Evolutionary conservation across 1,139 yeast species (phyloP).

Genomic region (Candida sanyaensis): DNA sequence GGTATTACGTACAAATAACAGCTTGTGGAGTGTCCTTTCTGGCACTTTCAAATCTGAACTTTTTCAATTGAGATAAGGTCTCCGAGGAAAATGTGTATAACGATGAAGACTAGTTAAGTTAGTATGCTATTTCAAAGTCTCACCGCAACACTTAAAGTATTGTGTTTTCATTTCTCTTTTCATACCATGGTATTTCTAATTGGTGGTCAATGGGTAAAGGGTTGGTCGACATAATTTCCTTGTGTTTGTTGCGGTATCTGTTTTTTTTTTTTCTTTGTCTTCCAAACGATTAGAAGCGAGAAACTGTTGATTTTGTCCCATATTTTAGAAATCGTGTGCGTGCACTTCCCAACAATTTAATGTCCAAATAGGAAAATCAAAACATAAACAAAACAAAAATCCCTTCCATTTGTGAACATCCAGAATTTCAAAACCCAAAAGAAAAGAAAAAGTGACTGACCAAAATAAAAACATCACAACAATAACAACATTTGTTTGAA

Average conservation of each 20-base stretch:
- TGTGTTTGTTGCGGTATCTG: background rate
- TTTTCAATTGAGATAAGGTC: slow-evolving; percentile 61
- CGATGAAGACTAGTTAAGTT: slow-evolving; percentile 35
- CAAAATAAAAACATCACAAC: background rate
- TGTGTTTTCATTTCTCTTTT: background rate
- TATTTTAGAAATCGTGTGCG: too few species aligned
- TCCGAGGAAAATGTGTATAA: slow-evolving; percentile 68
- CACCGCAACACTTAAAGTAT: too few species aligned
- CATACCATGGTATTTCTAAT: background rate
- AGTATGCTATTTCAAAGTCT: background rate
- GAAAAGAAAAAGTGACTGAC: background rate
- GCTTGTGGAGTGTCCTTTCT: slow-evolving; percentile 68
- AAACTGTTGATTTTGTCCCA: too few species aligned
- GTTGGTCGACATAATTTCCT: background rate
- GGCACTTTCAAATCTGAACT: slow-evolving; percentile 72
- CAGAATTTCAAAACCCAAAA: background rate
- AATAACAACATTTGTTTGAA: background rate
- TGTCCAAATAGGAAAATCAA: background rate
- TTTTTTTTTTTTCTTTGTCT: background rate
- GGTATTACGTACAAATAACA: slow-evolving; percentile 48
- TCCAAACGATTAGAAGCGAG: too few species aligned
- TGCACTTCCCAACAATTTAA: too few species aligned
- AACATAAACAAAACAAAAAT: background rate
- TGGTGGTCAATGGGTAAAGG: too few species aligned
- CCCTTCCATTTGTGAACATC: background rate